Evolutionary conservation across 805 yeast genomes (phyloP).

Genomic region (Wickerhamomyces alni): DNA sequence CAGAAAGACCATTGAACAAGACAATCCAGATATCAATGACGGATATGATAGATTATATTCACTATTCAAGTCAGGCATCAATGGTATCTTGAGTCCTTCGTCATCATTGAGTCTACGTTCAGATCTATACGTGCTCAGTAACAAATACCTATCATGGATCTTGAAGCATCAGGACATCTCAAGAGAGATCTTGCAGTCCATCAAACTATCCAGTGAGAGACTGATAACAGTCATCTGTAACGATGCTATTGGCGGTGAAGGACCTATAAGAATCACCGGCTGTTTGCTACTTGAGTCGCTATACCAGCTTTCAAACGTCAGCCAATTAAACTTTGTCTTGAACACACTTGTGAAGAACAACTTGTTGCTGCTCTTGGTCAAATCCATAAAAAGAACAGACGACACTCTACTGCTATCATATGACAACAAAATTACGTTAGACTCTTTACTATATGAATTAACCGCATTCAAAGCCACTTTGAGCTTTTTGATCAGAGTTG

Average conservation of each 20-base stretch:
- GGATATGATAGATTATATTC: slow-evolving; percentile 53
- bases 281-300: slow-evolving; percentile 67
- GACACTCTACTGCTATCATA: slow-evolving; percentile 40
- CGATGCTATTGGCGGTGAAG: slow-evolving; percentile 79
- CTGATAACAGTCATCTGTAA: slow-evolving; percentile 61
- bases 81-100: slow-evolving; percentile 66
- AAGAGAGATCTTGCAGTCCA: slow-evolving; percentile 43
- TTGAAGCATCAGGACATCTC: slow-evolving; percentile 35
- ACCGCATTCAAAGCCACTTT: slow-evolving; percentile 71
- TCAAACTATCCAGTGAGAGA: slow-evolving; percentile 54
- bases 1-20: slow-evolving; percentile 25
- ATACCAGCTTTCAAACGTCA: slow-evolving; percentile 46
- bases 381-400: slow-evolving; percentile 66
- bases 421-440: slow-evolving; percentile 37
- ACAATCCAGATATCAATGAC: slow-evolving; percentile 32
- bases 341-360: slow-evolving; percentile 60
- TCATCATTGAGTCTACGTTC: slow-evolving; percentile 66
- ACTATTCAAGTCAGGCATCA: slow-evolving; percentile 65
- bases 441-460: slow-evolving; percentile 60
- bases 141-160: slow-evolving; percentile 53
- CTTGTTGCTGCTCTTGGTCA: slow-evolving; percentile 55
- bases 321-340: slow-evolving; percentile 48
- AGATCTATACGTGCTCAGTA: slow-evolving; percentile 70
- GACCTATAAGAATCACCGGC: slow-evolving; percentile 68
- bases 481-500: slow-evolving; percentile 64